phyloP scores from a whole-genome alignment of 2,329 filamentous ascomycete species.

The Cercospora beticola region DNA sequence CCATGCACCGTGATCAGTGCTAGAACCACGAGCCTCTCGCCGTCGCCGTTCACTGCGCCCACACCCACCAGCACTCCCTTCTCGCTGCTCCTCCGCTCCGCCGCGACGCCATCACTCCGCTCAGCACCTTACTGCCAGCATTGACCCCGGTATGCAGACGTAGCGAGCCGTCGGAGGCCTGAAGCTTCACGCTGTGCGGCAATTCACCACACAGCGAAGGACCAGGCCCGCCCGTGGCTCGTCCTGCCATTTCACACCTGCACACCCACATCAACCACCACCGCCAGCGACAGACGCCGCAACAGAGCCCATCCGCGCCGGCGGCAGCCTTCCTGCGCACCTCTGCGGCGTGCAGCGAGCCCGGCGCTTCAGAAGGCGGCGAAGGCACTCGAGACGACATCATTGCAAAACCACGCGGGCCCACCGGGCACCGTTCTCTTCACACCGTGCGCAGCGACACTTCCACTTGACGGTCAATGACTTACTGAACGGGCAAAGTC shows the following conservation, averaged over 20 bases:
- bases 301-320: not conserved
- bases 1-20: conserved; percentile 4
- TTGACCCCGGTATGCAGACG: conserved; percentile 8
- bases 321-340: not conserved
- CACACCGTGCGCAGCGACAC: conserved; percentile 1
- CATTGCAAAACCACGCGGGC: conserved; percentile 5
- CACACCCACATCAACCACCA: not conserved
- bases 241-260: not conserved
- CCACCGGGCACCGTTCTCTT: conserved; percentile 1
- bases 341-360: conserved; percentile 4
- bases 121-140: conserved; percentile 9
- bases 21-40: not conserved
- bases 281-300: not conserved
- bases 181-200: conserved; percentile 2
- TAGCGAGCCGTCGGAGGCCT: conserved; percentile 3
- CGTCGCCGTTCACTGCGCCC: not conserved
- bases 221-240: not conserved
- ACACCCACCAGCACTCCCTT: not conserved
- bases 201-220: conserved; percentile 3
- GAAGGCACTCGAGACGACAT: conserved; percentile 11
- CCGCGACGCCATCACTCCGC: conserved; percentile 9
- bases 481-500: conserved; percentile 3
- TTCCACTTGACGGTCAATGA: not conserved
- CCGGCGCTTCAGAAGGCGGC: conserved; percentile 5
- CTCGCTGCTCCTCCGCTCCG: conserved; percentile 3